These are phyloP conservation scores for Barbarea vulgaris DNA, from an alignment of 345 rosid species.

Conservation along the genomic window DNA sequence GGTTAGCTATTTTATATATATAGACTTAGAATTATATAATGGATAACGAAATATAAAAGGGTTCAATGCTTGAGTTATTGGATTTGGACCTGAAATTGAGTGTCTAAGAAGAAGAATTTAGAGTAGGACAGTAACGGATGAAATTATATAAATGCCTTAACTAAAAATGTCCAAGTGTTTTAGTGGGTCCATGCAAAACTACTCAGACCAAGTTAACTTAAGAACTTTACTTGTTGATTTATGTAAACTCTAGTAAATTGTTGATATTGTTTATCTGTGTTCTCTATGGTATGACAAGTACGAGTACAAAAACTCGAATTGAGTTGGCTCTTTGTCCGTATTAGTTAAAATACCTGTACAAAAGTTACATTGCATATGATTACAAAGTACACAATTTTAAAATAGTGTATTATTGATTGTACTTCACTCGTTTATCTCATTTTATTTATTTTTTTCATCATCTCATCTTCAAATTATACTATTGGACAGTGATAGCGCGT, in stretches of 20 bases:
- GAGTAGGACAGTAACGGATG: not conserved
- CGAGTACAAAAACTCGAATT: not conserved
- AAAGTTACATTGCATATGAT: not conserved
- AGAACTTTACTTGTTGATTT: not conserved
- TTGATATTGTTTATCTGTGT: not conserved
- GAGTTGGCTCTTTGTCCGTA: constrained; percentile 22
- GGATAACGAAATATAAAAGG: not conserved
- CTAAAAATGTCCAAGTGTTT: not conserved
- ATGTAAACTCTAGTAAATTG: not conserved
- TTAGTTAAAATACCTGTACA: not conserved
- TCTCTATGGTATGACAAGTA: not conserved
- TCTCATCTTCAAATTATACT: not conserved
- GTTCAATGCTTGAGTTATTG: not conserved
- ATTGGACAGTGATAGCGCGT: constrained; percentile 27
- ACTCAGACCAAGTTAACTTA: not conserved
- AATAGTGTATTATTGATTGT: not conserved
- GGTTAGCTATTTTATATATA: not conserved
- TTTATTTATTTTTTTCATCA: no score
- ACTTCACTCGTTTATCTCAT: constrained; percentile 3
- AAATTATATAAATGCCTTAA: not conserved
- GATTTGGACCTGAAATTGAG: not conserved
- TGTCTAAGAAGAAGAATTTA: not conserved
- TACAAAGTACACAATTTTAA: not conserved
- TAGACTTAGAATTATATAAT: not conserved
- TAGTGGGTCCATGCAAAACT: not conserved